Evolutionary conservation across 371 early-diverging fungal genomes (phyloP).

Genomic region (Blyttiomyces sp.): DNA sequence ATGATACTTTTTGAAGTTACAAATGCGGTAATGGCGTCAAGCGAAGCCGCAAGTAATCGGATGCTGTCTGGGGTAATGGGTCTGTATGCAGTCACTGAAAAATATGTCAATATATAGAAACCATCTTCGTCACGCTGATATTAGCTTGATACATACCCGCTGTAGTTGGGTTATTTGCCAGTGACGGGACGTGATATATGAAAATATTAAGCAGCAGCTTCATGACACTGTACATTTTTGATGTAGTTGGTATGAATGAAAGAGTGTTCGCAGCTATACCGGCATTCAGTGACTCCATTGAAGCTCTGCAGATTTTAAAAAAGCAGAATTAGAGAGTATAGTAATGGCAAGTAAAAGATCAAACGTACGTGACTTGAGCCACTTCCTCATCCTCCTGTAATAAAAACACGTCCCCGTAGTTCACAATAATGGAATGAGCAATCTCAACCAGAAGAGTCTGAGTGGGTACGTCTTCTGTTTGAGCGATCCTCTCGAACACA

Average conservation of each 20-base stretch:
- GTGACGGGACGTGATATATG: slow-evolving; percentile 29
- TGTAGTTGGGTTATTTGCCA: slow-evolving; percentile 34
- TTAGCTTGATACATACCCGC: slow-evolving; percentile 15
- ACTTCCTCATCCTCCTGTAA: slow-evolving; percentile 5
- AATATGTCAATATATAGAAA: background rate
- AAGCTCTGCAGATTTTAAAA: background rate
- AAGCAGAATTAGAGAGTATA: background rate
- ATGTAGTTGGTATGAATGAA: background rate
- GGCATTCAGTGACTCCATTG: background rate
- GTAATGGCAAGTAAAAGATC: background rate
- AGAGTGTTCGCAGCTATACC: background rate
- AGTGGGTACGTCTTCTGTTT: slow-evolving; percentile 31
- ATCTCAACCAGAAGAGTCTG: slow-evolving; percentile 28
- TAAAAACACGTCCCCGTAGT: slow-evolving; percentile 13
- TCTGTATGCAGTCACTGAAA: slow-evolving; percentile 15
- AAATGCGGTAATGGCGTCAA: slow-evolving; percentile 20
- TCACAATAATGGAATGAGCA: slow-evolving; percentile 17
- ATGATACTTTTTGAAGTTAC: background rate
- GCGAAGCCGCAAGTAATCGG: slow-evolving; percentile 5
- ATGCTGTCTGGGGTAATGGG: slow-evolving; percentile 14
- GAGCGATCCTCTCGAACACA: slow-evolving; percentile 56
- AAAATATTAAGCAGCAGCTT: slow-evolving; percentile 35
- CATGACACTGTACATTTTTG: slow-evolving; percentile 12
- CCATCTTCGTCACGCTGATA: background rate
- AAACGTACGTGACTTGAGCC: slow-evolving; percentile 1